Percentiles rank a stretch among this genome's conserved stretches.
These are phyloP conservation scores for Helicocarpus griseus DNA, from an alignment of 2,329 filamentous ascomycete genomes.

Conservation along the genomic window DNA sequence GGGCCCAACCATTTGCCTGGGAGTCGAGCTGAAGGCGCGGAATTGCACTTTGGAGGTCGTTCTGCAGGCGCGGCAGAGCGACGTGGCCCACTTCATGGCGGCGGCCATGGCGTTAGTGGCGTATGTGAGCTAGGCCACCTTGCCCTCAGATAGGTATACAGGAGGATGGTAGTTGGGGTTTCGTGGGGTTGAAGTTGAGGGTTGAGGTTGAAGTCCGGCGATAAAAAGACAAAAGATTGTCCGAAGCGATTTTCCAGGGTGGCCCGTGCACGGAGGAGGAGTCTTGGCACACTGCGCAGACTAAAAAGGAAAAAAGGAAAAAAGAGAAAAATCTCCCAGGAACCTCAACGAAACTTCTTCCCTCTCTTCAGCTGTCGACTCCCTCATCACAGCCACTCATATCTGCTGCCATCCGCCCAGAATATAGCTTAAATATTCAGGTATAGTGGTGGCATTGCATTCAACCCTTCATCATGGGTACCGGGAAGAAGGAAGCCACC, in stretches of 20 bases:
- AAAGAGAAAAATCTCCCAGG: too few species aligned
- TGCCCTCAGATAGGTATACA: not conserved
- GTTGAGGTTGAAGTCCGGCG: not conserved
- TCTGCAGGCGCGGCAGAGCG: slow-evolving; percentile 28
- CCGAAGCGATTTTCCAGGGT: slow-evolving; percentile 7
- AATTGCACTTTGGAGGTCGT: slow-evolving; percentile 26
- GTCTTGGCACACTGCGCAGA: slow-evolving; percentile 9
- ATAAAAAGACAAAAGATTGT: not conserved
- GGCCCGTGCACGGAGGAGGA: slow-evolving; percentile 10
- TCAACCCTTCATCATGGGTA: slow-evolving; percentile 56
- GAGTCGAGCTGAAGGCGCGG: slow-evolving; percentile 31
- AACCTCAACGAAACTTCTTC: slow-evolving; percentile 13
- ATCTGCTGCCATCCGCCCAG: slow-evolving; percentile 1
- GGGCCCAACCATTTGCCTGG: slow-evolving; percentile 41
- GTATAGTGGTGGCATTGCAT: slow-evolving; percentile 8
- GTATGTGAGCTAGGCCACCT: not conserved
- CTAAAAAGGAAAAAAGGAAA: slow-evolving; percentile 21
- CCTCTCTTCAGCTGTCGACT: slow-evolving; percentile 18
- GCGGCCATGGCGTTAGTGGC: slow-evolving; percentile 8
- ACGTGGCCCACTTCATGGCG: slow-evolving; percentile 19
- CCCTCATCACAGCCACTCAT: slow-evolving; percentile 17
- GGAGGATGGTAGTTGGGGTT: not conserved
- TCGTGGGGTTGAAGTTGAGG: not conserved
- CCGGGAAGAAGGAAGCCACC: slow-evolving; percentile 80
- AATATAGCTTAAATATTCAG: not conserved